Evolutionary conservation across 495 filamentous ascomycete species (phyloP), one percentile per base, ranked within the genome.

Genomic region (Aspergillus avenaceus): DNA sequence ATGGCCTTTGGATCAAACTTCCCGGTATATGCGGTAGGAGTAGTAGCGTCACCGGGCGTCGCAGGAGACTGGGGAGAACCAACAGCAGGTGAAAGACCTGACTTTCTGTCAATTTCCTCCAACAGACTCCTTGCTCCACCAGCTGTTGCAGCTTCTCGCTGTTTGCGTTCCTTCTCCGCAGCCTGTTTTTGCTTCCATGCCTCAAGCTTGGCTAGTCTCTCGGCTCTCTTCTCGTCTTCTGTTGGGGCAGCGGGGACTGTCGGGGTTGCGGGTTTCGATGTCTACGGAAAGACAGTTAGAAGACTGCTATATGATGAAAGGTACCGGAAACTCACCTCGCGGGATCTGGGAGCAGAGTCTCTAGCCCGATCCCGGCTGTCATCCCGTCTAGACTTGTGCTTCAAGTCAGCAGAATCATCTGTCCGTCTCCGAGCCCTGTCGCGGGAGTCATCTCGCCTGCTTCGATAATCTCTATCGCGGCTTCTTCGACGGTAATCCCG

Each of bases 1-100:
- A 93, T 91, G 1, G 86, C 84, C 63, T 95, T 95, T 0, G 88
- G 88, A 55, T 96, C 88, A 54, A 95, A 96, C 63, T 95, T 96
- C 47, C 88, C 88, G 24, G 81, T 72, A 58, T 88, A 90, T 5
- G 80, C 70, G 19, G 74, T 63, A 4, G 82, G 73, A 5, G 80
- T 63, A 32, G 65, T 52, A 29, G 67, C 60, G 31, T 63, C 67
- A 37, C 60, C 56, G 14, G 61, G 68, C 4, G 70, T 58, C n/a
- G 77, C 79, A 50, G 81, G 79, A 45, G 81, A 77, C 34, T 78
- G 66, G 27, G 85, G 84, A 28, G 81, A 78, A 54, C 73, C 71
- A 18, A 74, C 71, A 26, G 67, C 69, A 23, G 79, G 71, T 8
- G 80, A 75, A 38, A 73, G 64, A 49, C 74, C 80, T 41, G 84